Evolutionary conservation across 139 green algal species (phyloP), one percentile per base, ranked within the genome.

Genomic region (Coccomyxa sp.): DNA sequence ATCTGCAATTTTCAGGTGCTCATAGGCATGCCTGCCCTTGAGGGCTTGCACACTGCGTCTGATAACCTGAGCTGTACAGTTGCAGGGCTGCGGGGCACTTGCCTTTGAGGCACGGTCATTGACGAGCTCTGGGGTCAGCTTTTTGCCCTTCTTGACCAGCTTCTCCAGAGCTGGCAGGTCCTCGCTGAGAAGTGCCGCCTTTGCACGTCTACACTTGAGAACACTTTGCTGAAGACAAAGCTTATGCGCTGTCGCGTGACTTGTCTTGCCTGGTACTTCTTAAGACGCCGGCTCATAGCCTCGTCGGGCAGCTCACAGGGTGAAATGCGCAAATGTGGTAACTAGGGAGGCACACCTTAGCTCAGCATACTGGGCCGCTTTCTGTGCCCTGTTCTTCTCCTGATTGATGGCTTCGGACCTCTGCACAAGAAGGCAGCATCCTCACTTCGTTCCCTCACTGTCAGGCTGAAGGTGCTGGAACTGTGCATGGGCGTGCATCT

Each of bases 341-440:
- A 38, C 24, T 16, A 16, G 9, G 14, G 24, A 35, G 35, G 16
- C 79, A 36, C 70, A 85, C 87, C 87, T 78, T 29, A 97, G 84
- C 73, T 97, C 93, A 24, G 93, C 92, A 81, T 97, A 95, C 64
- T 92, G 84, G 1, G 89, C 83, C 2, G 93, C 93, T 34, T 92
- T 86, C 0, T 89, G 70, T 0, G 93, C 90, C 0, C 91, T 81
- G 78, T 95, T 97, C 54, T 92, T 89, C 82, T 97, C 92, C 35
- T 73, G 39, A 3, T 80, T 68, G 10, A 89, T 86, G 16, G 92
- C 89, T 12, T 89, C 86, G 27, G 87, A 81, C 84, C 92, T 90
- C 93, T 97, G 90, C 74, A 71, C 50, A 5, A 38, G n/a, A 38
- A 31, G n/a, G 44, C 41, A 8, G 35, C 41, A n/a, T 34, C 18